Conservation (phyloP, 192 early-diverging fungal genomes). For the Pilobolus umbonatus region DNA sequence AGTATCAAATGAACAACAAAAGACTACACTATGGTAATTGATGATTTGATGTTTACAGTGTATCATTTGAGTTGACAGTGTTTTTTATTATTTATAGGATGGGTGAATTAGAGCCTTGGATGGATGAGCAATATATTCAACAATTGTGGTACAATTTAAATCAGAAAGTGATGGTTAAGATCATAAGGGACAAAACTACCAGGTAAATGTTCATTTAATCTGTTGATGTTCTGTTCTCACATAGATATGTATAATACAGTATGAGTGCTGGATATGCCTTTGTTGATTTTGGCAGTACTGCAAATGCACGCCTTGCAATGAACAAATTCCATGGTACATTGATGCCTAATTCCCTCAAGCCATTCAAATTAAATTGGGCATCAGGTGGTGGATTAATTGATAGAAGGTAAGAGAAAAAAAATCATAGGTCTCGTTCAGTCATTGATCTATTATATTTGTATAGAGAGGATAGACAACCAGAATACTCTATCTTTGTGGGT, state of each 20-base stretch:
- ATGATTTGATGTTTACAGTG: background rate
- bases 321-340: conserved; percentile 67
- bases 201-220: conserved; percentile 42
- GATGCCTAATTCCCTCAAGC: conserved; percentile 75
- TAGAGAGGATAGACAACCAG: conserved; percentile 62
- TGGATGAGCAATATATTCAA: conserved; percentile 92
- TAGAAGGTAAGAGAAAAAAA: conserved; percentile 34
- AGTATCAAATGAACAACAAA: conserved; percentile 2
- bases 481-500: conserved; percentile 96
- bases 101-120: conserved; percentile 97
- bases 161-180: conserved; percentile 86
- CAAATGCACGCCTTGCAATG: conserved; percentile 66
- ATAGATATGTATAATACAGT: conserved; percentile 19
- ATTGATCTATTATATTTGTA: conserved; percentile 15
- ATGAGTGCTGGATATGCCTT: conserved; percentile 88
- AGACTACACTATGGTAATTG: conserved; percentile 15
- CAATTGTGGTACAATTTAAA: conserved; percentile 81
- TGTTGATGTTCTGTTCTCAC: background rate
- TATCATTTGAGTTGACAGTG: background rate
- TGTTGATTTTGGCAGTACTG: conserved; percentile 72
- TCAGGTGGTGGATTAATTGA: conserved; percentile 68
- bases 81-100: conserved; percentile 53
- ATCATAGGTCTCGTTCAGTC: background rate
- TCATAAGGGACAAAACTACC: conserved; percentile 90
- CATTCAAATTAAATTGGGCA: conserved; percentile 96